Evolutionary conservation across 441 rosid species (phyloP).

Genomic region (Biscutella laevigata): DNA sequence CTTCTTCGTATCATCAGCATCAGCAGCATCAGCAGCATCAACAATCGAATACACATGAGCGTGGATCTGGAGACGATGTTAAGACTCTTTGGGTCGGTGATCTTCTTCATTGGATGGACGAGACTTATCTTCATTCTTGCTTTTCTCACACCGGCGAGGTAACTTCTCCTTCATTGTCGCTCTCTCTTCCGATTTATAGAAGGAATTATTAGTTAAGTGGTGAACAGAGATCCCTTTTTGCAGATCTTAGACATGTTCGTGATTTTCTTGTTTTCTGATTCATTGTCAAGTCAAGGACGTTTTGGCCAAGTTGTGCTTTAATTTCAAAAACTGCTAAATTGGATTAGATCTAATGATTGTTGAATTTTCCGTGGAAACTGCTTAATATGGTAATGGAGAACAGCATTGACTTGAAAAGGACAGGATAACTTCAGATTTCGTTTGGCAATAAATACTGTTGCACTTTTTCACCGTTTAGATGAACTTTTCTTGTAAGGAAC

Average conservation of each 20-base stretch:
- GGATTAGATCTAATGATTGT: conserved; percentile 16
- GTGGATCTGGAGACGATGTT: conserved; percentile 47
- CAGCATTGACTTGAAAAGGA: conserved; percentile 22
- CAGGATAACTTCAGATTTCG: conserved; percentile 3
- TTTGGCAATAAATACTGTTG: conserved; percentile 14
- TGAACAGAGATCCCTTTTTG: neutral
- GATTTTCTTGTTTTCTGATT: neutral
- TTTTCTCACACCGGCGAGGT: conserved; percentile 67
- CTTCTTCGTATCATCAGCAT: conserved; percentile 16
- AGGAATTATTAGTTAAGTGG: neutral
- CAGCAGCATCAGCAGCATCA: conserved; percentile 29
- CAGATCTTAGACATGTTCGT: conserved; percentile 16
- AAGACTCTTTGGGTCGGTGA: conserved; percentile 73
- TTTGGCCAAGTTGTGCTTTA: neutral
- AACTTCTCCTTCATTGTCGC: neutral
- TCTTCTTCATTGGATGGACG: conserved; percentile 76
- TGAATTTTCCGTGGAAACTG: conserved; percentile 1
- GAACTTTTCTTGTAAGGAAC: conserved; percentile 3
- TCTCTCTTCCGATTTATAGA: neutral
- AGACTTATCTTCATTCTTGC: conserved; percentile 55
- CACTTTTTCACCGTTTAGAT: conserved; percentile 21
- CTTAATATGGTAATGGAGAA: conserved; percentile 20
- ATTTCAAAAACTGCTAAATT: neutral
- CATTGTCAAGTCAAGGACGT: neutral
- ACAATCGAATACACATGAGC: no score